A percentile compares a stretch with the other conserved stretches of the same genome.
Conservation (phyloP, 2,329 filamentous ascomycete genomes). For the Lachnellula cervina region DNA sequence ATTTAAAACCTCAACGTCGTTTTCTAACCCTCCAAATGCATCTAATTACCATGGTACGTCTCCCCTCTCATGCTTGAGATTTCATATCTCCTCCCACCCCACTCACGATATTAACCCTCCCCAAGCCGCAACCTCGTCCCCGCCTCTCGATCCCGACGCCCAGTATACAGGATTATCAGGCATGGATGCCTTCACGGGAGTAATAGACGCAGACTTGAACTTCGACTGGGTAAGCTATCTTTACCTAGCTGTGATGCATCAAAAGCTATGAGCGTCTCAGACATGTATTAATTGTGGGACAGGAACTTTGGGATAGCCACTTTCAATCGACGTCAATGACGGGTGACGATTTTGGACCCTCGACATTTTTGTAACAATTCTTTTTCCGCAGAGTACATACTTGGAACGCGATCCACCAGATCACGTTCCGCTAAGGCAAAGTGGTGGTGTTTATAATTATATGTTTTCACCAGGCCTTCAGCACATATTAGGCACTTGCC, state of each 20-base stretch:
- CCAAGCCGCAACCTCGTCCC: background rate
- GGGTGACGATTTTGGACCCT: slow-evolving; percentile 2
- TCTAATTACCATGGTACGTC: background rate
- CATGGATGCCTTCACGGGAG: slow-evolving; percentile 5
- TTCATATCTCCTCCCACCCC: background rate
- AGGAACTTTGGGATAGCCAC: slow-evolving; percentile 13
- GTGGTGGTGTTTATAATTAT: too few relatives aligned
- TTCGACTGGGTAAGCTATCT: slow-evolving; percentile 11
- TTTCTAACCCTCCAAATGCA: background rate
- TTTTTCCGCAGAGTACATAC: too few relatives aligned
- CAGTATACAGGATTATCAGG: background rate
- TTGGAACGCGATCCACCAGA: too few relatives aligned
- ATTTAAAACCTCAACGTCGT: background rate
- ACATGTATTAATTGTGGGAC: background rate
- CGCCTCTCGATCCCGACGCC: background rate
- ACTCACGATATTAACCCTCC: background rate
- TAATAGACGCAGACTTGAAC: slow-evolving; percentile 9
- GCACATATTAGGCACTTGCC: too few relatives aligned
- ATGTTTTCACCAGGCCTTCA: too few relatives aligned
- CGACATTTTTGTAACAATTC: background rate
- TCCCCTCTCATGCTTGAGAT: too few relatives aligned
- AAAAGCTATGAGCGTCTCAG: background rate
- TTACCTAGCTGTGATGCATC: background rate
- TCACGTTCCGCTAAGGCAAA: too few relatives aligned
- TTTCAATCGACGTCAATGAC: slow-evolving; percentile 5